Base-by-base conservation (phyloP, 768 basidiomycete genomes). In the Clavaria fumosa region DNA sequence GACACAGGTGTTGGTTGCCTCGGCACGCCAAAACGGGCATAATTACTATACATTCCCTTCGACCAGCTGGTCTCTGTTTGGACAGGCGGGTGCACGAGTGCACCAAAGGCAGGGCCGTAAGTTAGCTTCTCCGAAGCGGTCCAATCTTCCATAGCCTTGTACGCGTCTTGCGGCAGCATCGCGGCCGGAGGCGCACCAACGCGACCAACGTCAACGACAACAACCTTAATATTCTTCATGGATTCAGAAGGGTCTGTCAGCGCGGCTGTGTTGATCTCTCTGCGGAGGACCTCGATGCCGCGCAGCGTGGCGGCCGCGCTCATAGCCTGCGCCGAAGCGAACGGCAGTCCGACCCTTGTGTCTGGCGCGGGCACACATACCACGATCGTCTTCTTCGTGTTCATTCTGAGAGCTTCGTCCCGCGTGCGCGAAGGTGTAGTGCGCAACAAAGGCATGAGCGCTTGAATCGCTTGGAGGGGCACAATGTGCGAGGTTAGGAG, bases 281-380 rank as follows among this genome's bases (percentile, higher is more conserved):
- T 62, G 12, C 82, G 70, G 20, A 88, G 68, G 17, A 86, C 69
- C 43, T 85, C 79, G 9, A 71, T 62, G 0, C 65, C 85, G 31
- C 78, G 75, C 15, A 79, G 59, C 11, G 77, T 84, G 35, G 74
- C 72, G 3, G 75, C 76, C 21, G 78, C 75, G 43, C 71, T 74
- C 79, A 89, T 86, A 7, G 81, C 71, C 41, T 73, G 72, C 28
- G 77, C 71, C 5, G 67, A 60, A 7, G 63, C 52, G 41, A 72
- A 84, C 4, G 83, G 79, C n/a, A 84, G 59, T 7, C 83, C 83
- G 27, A 82, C 73, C 37, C 72, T 72, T 28, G 73, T 68, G 47
- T 80, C 74, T 30, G 70, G 70, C 12, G 78, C 76, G 0, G 85
- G 81, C 6, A 86, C 57, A 50, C 83, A 85, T 23, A 86, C 58